Percentiles rank a stretch among this genome's conserved stretches.
These are phyloP conservation scores for Alternaria angustiovoidea DNA, from an alignment of 2,329 filamentous ascomycete species.

Conservation along the genomic window DNA sequence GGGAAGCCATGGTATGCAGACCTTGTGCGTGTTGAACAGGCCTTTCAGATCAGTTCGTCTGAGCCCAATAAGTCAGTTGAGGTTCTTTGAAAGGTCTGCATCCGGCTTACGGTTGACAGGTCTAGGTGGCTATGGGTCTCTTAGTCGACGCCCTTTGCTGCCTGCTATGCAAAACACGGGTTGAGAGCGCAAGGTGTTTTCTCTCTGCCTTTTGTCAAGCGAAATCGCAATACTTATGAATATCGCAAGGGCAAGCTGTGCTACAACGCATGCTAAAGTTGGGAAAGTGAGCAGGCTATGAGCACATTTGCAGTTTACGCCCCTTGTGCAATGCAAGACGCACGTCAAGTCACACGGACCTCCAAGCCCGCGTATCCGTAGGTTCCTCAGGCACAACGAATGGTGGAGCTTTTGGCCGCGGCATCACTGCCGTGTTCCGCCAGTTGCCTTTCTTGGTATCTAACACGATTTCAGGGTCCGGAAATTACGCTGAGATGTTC, in stretches of 20 bases:
- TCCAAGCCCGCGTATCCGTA: slow-evolving; percentile 13
- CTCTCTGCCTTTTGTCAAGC: background rate
- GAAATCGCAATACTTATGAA: background rate
- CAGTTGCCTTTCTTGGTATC: slow-evolving; percentile 18
- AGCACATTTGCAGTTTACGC: slow-evolving; percentile 9
- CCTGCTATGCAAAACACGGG: background rate
- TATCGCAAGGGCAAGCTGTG: background rate
- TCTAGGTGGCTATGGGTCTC: background rate
- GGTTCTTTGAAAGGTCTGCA: background rate
- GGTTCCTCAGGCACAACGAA: background rate
- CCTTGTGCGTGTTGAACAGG: background rate
- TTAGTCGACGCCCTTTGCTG: background rate
- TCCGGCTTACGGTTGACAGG: slow-evolving; percentile 9
- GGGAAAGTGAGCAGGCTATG: slow-evolving; percentile 6
- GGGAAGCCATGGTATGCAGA: slow-evolving; percentile 17
- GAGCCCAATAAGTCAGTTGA: slow-evolving; percentile 3
- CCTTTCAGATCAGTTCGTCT: background rate
- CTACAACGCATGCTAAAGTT: background rate
- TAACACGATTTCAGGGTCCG: slow-evolving; percentile 1
- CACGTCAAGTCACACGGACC: slow-evolving; percentile 21
- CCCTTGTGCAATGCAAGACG: slow-evolving; percentile 12
- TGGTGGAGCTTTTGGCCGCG: slow-evolving; percentile 14
- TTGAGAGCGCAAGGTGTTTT: background rate
- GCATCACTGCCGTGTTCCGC: slow-evolving; percentile 18
- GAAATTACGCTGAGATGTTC: slow-evolving; percentile 4